phyloP scores from a whole-genome alignment of 495 filamentous ascomycete genomes.

The Jackrogersella minutella region DNA sequence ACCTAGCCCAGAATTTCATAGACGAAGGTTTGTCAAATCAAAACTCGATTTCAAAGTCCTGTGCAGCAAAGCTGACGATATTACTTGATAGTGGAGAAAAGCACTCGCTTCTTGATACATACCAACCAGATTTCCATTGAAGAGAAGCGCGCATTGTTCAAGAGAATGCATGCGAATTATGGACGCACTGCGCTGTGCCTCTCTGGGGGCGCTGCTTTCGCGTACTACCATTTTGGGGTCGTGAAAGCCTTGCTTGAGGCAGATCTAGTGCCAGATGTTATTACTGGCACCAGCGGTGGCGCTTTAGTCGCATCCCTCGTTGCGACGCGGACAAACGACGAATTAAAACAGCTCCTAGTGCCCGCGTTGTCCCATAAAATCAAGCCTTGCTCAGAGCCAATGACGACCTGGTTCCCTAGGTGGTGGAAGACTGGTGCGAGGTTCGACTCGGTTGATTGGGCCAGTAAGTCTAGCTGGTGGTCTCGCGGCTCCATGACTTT shows the following conservation, averaged over 20 bases:
- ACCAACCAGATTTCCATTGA: constrained; percentile 71
- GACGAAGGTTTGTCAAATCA: constrained; percentile 77
- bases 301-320: constrained; percentile 89
- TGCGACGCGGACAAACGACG: constrained; percentile 88
- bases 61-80: constrained; percentile 15
- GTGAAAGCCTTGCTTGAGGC: constrained; percentile 91
- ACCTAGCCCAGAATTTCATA: constrained; percentile 85
- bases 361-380: constrained; percentile 86
- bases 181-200: constrained; percentile 92
- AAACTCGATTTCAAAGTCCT: too few relatives aligned
- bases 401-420: constrained; percentile 77
- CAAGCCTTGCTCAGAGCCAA: constrained; percentile 79
- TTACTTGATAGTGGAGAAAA: constrained; percentile 58
- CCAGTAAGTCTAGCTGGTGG: constrained; percentile 85
- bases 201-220: constrained; percentile 93
- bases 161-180: constrained; percentile 87
- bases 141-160: constrained; percentile 85
- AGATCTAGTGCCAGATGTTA: constrained; percentile 85
- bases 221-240: constrained; percentile 96
- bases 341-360: constrained; percentile 83
- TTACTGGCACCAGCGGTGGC: constrained; percentile 94
- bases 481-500: constrained; percentile 90
- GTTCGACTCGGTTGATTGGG: constrained; percentile 95
- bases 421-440: constrained; percentile 94
- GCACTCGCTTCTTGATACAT: constrained; percentile 71